Evolutionary conservation across 345 rosid species (phyloP).

Genomic region (Sonneratia caseolaris): DNA sequence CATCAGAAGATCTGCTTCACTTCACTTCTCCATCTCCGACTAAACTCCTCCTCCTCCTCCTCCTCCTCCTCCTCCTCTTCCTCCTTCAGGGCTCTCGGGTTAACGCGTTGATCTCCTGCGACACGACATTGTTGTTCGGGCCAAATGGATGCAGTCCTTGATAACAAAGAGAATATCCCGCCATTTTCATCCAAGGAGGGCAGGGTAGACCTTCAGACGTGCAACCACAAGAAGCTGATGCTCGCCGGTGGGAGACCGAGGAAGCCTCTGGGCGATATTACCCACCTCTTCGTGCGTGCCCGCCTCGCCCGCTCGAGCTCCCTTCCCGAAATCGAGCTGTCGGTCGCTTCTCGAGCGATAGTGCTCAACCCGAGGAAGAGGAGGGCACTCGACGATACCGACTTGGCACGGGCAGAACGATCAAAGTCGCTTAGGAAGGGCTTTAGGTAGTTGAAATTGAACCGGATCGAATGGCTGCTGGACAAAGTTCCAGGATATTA

Average conservation of each 20-base stretch:
- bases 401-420: neutral
- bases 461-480: no score
- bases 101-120: neutral
- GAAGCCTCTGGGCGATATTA: slow-evolving; percentile 8
- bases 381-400: slow-evolving; percentile 1
- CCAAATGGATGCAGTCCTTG: slow-evolving; percentile 1
- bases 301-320: neutral
- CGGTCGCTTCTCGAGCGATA: neutral
- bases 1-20: no score
- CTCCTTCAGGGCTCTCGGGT: neutral
- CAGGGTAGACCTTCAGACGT: neutral
- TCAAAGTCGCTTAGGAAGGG: slow-evolving; percentile 6
- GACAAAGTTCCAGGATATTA: neutral
- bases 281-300: slow-evolving; percentile 3
- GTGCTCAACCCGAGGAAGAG: slow-evolving; percentile 1
- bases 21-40: neutral
- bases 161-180: slow-evolving; percentile 11
- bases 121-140: neutral
- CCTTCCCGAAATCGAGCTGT: neutral
- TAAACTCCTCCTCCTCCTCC: no score
- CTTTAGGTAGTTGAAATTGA: neutral
- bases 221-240: neutral
- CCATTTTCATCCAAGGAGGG: neutral
- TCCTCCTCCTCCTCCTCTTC: neutral
- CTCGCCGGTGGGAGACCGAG: neutral